A percentile compares a stretch with the other conserved stretches of the same genome.
Evolutionary conservation across 805 yeast genomes (phyloP).

Genomic region (Saccharomycopsis sp.): DNA sequence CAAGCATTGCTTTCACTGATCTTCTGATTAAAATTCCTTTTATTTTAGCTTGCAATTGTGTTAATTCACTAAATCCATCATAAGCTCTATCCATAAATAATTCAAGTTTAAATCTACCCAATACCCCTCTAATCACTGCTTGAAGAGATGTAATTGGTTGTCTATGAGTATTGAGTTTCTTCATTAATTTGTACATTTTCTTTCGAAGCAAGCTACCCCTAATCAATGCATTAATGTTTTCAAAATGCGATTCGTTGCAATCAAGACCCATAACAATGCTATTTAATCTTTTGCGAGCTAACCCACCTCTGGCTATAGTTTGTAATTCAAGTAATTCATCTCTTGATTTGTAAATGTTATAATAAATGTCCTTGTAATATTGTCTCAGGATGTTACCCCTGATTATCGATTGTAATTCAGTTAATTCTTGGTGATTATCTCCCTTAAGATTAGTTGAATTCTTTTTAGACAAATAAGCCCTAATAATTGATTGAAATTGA

Average conservation of each 20-base stretch:
- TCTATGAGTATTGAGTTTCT: constrained; percentile 22
- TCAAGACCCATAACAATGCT: constrained; percentile 36
- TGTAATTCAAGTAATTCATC: constrained; percentile 31
- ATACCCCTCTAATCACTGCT: constrained; percentile 55
- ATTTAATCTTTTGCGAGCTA: constrained; percentile 36
- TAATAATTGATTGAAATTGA: constrained; percentile 5
- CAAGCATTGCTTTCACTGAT: constrained; percentile 28
- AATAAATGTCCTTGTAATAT: constrained; percentile 23
- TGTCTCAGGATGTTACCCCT: constrained; percentile 27
- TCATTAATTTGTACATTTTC: constrained; percentile 22
- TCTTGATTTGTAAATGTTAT: constrained; percentile 7
- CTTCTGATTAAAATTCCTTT: constrained; percentile 43
- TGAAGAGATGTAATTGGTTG: constrained; percentile 41
- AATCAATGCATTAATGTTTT: constrained; percentile 35
- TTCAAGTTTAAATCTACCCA: constrained; percentile 51
- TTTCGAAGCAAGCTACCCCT: constrained; percentile 37
- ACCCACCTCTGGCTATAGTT: constrained; percentile 39
- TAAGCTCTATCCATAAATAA: constrained; percentile 47
- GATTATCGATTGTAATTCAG: constrained; percentile 31
- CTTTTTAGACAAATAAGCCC: constrained; percentile 1
- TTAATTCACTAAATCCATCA: constrained; percentile 33
- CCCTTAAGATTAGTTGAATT: constrained; percentile 4
- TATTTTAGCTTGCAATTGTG: constrained; percentile 45
- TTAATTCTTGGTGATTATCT: constrained; percentile 21
- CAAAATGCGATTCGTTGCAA: constrained; percentile 33